Percentiles rank a stretch among this genome's conserved stretches.
Conservation (phyloP, 2,329 filamentous ascomycete genomes). For the Ophiostoma sp. region DNA sequence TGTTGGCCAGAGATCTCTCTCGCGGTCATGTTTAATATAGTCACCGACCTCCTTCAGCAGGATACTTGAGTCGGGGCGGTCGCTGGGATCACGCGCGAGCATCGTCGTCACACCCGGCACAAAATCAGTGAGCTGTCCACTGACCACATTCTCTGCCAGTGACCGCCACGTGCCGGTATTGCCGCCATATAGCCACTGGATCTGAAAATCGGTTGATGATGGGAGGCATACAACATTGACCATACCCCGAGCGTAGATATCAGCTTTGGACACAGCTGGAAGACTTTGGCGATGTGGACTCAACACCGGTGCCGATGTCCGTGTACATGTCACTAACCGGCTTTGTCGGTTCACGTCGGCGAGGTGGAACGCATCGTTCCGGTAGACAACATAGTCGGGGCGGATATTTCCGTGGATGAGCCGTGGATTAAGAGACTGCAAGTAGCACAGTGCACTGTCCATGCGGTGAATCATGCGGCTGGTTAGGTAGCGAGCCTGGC, state of each 20-base stretch:
- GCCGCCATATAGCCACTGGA: not conserved
- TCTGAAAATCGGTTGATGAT: not conserved
- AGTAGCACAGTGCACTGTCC: not conserved
- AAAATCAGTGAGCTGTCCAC: not conserved
- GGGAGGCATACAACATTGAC: not conserved
- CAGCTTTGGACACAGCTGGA: not conserved
- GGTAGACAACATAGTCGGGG: not conserved
- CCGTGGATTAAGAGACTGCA: not conserved
- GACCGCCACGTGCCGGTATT: not conserved
- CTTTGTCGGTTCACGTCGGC: not conserved
- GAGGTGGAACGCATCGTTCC: not conserved
- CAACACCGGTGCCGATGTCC: not conserved
- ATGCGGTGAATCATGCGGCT: not conserved
- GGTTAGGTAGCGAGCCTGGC: not conserved
- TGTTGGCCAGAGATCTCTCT: not conserved
- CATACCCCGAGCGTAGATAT: not conserved
- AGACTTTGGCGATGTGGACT: not conserved
- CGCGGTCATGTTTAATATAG: not conserved
- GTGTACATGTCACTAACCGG: not conserved
- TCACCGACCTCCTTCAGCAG: not conserved
- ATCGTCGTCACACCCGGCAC: not conserved
- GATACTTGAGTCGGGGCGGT: not conserved
- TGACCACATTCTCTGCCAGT: not conserved
- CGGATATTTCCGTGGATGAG: not conserved
- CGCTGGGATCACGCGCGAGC: not conserved